Evolutionary conservation across 495 filamentous ascomycete genomes (phyloP).

Genomic region (Penicillium daleae): DNA sequence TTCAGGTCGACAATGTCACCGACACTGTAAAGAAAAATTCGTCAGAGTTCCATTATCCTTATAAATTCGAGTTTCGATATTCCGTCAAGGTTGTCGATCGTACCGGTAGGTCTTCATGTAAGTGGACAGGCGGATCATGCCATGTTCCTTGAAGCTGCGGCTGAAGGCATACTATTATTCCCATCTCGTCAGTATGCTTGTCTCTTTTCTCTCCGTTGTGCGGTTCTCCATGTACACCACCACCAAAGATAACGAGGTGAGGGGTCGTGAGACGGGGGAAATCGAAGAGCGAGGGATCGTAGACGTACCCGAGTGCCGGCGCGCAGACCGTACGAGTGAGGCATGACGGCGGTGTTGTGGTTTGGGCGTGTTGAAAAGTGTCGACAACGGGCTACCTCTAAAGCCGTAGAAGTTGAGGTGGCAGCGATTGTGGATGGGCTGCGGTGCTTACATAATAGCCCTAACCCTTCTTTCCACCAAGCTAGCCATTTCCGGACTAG

Average conservation of each 20-base stretch:
- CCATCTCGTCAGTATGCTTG: slow-evolving; percentile 37
- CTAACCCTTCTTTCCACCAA: too few species aligned
- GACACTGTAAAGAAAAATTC: slow-evolving; percentile 62
- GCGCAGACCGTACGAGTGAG: slow-evolving; percentile 94
- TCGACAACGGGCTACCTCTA: slow-evolving; percentile 40
- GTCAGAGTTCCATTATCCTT: slow-evolving; percentile 36
- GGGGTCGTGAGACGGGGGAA: slow-evolving; percentile 13
- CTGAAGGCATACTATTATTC: slow-evolving; percentile 80
- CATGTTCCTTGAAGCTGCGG: slow-evolving; percentile 89
- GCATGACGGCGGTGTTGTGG: slow-evolving; percentile 70
- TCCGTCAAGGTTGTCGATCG: slow-evolving; percentile 28
- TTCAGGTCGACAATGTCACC: slow-evolving; percentile 97
- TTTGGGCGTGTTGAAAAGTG: slow-evolving; percentile 48
- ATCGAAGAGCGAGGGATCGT: slow-evolving; percentile 9
- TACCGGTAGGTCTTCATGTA: slow-evolving; percentile 93
- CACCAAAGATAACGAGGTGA: neutral
- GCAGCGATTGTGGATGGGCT: slow-evolving; percentile 12
- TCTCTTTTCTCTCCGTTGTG: neutral
- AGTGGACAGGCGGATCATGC: slow-evolving; percentile 84
- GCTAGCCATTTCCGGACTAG: slow-evolving; percentile 13
- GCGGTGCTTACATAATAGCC: slow-evolving; percentile 15
- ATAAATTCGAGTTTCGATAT: slow-evolving; percentile 21
- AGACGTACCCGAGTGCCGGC: slow-evolving; percentile 83
- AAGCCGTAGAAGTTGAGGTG: slow-evolving; percentile 15
- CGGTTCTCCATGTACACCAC: neutral